These are phyloP conservation scores for Taiozyma sp. DNA, from an alignment of 1,139 yeast genomes.

Conservation along the genomic window DNA sequence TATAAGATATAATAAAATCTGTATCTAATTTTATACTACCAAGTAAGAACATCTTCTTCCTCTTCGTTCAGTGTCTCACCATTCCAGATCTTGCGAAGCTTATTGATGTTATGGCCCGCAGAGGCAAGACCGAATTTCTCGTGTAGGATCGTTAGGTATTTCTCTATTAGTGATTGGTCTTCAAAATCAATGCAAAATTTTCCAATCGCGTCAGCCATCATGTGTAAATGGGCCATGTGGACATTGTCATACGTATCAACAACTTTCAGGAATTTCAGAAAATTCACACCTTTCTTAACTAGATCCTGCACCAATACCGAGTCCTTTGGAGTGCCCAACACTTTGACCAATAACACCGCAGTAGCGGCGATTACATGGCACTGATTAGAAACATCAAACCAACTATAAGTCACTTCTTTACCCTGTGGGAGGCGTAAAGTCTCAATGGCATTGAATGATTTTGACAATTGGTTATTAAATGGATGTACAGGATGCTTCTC, in stretches of 20 bases:
- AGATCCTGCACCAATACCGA: slow-evolving; percentile 50
- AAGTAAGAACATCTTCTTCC: slow-evolving; percentile 24
- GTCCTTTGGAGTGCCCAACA: slow-evolving; percentile 42
- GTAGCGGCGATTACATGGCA: slow-evolving; percentile 46
- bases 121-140: slow-evolving; percentile 45
- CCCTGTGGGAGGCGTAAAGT: slow-evolving; percentile 28
- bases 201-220: slow-evolving; percentile 64
- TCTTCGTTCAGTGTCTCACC: slow-evolving; percentile 25
- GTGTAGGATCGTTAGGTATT: slow-evolving; percentile 38
- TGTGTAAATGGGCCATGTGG: slow-evolving; percentile 40
- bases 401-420: slow-evolving; percentile 40
- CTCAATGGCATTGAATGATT: slow-evolving; percentile 26
- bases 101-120: slow-evolving; percentile 43
- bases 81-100: slow-evolving; percentile 42
- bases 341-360: slow-evolving; percentile 39
- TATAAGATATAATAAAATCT: slow-evolving; percentile 30
- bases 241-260: slow-evolving; percentile 29
- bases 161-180: slow-evolving; percentile 41
- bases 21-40: slow-evolving; percentile 8
- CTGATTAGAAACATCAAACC: slow-evolving; percentile 68
- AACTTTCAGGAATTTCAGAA: slow-evolving; percentile 34
- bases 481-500: slow-evolving; percentile 32
- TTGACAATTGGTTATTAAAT: slow-evolving; percentile 21
- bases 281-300: slow-evolving; percentile 38
- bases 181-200: slow-evolving; percentile 41